Conservation (phyloP, 2,329 filamentous ascomycete species). For the Magnaporthiopsis rhizophila region DNA sequence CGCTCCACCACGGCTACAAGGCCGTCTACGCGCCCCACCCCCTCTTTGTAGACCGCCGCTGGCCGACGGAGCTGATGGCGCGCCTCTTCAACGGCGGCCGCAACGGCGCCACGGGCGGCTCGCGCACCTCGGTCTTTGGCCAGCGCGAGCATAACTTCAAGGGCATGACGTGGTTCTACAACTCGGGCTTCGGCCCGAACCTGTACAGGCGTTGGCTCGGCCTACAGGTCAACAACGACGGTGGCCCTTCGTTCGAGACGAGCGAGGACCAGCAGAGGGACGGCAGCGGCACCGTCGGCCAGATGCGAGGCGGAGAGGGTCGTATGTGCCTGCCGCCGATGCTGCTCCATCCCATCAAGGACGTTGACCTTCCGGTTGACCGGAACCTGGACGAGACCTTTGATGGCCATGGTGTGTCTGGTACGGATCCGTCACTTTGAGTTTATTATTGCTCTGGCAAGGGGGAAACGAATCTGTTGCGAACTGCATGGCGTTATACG, state of each 20-base stretch:
- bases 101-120: slow-evolving; percentile 67
- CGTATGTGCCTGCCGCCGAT: slow-evolving; percentile 89
- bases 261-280: slow-evolving; percentile 44
- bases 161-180: slow-evolving; percentile 89
- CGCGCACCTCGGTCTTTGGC: slow-evolving; percentile 65
- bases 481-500: background rate
- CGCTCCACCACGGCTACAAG: slow-evolving; percentile 87
- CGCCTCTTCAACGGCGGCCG: slow-evolving; percentile 72
- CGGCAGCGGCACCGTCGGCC: slow-evolving; percentile 33
- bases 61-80: slow-evolving; percentile 73
- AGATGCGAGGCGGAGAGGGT: slow-evolving; percentile 63
- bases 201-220: slow-evolving; percentile 84
- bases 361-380: slow-evolving; percentile 58
- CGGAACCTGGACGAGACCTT: slow-evolving; percentile 40
- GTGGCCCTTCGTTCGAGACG: slow-evolving; percentile 68
- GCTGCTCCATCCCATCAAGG: slow-evolving; percentile 83
- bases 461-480: background rate
- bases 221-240: slow-evolving; percentile 68
- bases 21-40: slow-evolving; percentile 87
- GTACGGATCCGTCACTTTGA: slow-evolving; percentile 43
- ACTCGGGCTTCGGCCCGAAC: slow-evolving; percentile 71
- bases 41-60: slow-evolving; percentile 77
- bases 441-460: background rate
- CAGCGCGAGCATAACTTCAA: slow-evolving; percentile 84
- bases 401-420: slow-evolving; percentile 33